Base-by-base conservation (phyloP, 2,329 filamentous ascomycete genomes). In the Raffaelea ambrosiae region DNA sequence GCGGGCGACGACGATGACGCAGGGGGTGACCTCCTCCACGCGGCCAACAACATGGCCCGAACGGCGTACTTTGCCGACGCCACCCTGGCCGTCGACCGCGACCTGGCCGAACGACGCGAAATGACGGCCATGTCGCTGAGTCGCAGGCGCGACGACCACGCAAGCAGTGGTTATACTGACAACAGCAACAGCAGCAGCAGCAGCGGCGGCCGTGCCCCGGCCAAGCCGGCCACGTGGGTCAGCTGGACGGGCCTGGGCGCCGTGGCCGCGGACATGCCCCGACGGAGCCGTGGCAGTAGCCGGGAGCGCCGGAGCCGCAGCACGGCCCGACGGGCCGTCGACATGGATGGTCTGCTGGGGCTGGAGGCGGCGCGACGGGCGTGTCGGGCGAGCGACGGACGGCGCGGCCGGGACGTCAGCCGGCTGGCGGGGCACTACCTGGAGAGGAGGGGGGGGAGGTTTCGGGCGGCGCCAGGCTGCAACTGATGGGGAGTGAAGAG, bases 181-280 rank as follows among this genome's bases (percentile, higher is more conserved):
- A n/a, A n/a, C n/a, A n/a, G n/a, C n/a, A n/a, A n/a, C n/a, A n/a
- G n/a, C n/a, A 47, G 14, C 46, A 48, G 8, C 42, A 16, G 19
- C 53, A 53, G 26, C 52, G 52, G 22, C n/a, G 7, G 19, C 31
- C n/a, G 40, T 9, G 26, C 26, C 18, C 7, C 26, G 19, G 16
- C 18, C 16, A 7, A n/a, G 7, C 14, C 59, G 66, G 9, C 58
- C 9, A 9, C 31, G 9, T 33, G 31, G 9, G 14, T 64, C 14
- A 69, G 66, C 57, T 69, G 67, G 67, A 69, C 66, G 0, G 65
- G 61, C 0, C 60, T 69, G 5, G 66, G 64, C 0, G 60, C 62
- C 22, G 61, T 63, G 3, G 62, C 59, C 2, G 53, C 52, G 49
- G 51, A 43, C 10, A n/a, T 11, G 20, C 20, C 16, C 5, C 7